Base-by-base conservation (phyloP, 2,329 filamentous ascomycete genomes). In the Apiospora rasikravindrae region DNA sequence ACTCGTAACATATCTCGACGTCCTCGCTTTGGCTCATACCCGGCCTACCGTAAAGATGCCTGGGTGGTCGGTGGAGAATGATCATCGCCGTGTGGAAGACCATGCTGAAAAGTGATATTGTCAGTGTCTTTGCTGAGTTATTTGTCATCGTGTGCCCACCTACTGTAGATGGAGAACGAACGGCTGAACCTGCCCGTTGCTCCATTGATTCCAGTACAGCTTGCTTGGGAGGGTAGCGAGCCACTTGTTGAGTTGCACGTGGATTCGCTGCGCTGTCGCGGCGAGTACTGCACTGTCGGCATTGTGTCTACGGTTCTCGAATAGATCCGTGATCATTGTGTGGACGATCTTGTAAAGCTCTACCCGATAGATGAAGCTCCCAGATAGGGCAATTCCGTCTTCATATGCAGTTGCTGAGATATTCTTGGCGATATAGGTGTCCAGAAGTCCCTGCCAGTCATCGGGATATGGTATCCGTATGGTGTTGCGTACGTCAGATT, bases 201-300 rank as follows among this genome's bases (percentile, higher is more conserved):
- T 86, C 85, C 86, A 87, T 71, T 86, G 84, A 70, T 86, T 86
- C 85, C 86, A 88, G 73, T 87, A 84, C 49, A 87, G 76, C 40
- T 84, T 85, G 6, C 82, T 81, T 1, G 86, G 86, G 1, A 88
- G 78, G 51, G 80, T 82, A 2, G 83, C 80, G 1, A 86, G 79
- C 86, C 86, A 87, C 70, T 84, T 86, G 13, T 81, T 84, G 67
- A 88, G 77, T 1, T 84, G 81, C 16, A 84, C 81, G 76, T 87
- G 84, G n/a, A 87, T 84, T 57, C 85, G 81, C 67, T 83, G 82
- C 16, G 84, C 83, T 16, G 82, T 83, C 14, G 83, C 81, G 29
- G 83, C 84, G 24, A 84, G 78, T 3, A 84, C 81, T 1, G 82
- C 80, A 22, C 82, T 77, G 71, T 85, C 83, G 0, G 83, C 80